Evolutionary conservation across 768 basidiomycete genomes (phyloP).

Genomic region (Lentinula raphanica): DNA sequence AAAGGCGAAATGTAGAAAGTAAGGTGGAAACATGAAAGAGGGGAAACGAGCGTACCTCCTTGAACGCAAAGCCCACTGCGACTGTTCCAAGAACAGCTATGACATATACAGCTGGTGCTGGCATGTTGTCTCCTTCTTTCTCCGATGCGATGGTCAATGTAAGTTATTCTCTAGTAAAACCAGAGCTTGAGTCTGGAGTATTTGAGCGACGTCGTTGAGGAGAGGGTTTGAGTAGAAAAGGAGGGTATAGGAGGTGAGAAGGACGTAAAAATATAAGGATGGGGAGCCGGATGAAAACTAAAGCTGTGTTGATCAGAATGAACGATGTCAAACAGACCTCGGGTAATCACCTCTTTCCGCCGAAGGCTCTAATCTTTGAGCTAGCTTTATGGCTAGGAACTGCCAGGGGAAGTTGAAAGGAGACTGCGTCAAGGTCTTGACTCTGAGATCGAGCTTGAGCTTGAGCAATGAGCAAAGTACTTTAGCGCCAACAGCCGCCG

Average conservation of each 20-base stretch:
- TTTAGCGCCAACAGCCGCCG: too few species aligned
- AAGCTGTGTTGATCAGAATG: neutral
- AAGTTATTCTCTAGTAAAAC: too few species aligned
- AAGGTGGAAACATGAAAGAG: neutral
- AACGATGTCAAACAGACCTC: neutral
- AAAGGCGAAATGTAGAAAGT: neutral
- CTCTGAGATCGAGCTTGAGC: too few species aligned
- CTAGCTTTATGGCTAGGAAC: too few species aligned
- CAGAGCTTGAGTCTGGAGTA: too few species aligned
- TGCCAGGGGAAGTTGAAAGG: too few species aligned
- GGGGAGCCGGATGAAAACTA: neutral
- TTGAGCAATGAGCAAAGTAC: too few species aligned
- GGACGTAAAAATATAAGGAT: neutral
- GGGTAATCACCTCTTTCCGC: neutral
- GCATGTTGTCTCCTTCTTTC: neutral
- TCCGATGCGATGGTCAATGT: too few species aligned
- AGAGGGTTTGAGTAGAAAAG: neutral
- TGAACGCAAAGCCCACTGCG: neutral
- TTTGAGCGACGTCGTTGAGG: too few species aligned
- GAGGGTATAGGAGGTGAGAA: neutral
- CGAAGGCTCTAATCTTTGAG: too few species aligned
- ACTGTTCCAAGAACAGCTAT: neutral
- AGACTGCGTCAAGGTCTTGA: too few species aligned
- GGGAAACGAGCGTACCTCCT: neutral
- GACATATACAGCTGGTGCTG: neutral